phyloP scores from a whole-genome alignment of 148 eudicot genomes.

The Beta vulgaris region DNA sequence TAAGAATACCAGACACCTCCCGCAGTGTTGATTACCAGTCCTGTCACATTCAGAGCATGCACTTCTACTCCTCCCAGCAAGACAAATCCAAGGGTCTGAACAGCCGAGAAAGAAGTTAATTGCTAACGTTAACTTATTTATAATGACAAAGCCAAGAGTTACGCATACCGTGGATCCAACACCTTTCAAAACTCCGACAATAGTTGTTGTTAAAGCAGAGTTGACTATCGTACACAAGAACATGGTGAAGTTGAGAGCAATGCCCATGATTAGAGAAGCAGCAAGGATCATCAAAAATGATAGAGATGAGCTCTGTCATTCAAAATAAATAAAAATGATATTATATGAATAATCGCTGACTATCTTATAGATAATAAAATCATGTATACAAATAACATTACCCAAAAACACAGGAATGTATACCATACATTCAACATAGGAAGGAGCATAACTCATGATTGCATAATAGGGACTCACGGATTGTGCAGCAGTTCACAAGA shows the following conservation, averaged over 20 bases:
- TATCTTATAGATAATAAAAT: slow-evolving; percentile 12
- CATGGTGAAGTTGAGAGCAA: slow-evolving; percentile 95
- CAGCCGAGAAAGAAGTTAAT: slow-evolving; percentile 4
- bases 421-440: background rate
- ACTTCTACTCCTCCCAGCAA: slow-evolving; percentile 90
- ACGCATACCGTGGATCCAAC: slow-evolving; percentile 88
- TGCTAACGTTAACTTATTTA: background rate
- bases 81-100: slow-evolving; percentile 85
- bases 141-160: background rate
- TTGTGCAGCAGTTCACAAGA: background rate
- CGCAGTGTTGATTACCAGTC: slow-evolving; percentile 75
- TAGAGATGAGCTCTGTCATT: slow-evolving; percentile 60
- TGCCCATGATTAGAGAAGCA: slow-evolving; percentile 88
- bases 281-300: slow-evolving; percentile 62
- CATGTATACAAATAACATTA: background rate
- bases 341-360: too few relatives aligned
- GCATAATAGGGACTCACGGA: background rate
- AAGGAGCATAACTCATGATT: background rate
- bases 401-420: background rate
- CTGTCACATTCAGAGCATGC: slow-evolving; percentile 75
- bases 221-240: slow-evolving; percentile 93
- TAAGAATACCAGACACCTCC: slow-evolving; percentile 93
- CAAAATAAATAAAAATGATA: background rate
- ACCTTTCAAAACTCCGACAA: slow-evolving; percentile 97
- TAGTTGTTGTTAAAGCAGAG: slow-evolving; percentile 93